Evolutionary conservation across 108 stramenopile genomes (phyloP), one percentile per base, ranked within the genome.

Genomic region (Seminavis robusta): DNA sequence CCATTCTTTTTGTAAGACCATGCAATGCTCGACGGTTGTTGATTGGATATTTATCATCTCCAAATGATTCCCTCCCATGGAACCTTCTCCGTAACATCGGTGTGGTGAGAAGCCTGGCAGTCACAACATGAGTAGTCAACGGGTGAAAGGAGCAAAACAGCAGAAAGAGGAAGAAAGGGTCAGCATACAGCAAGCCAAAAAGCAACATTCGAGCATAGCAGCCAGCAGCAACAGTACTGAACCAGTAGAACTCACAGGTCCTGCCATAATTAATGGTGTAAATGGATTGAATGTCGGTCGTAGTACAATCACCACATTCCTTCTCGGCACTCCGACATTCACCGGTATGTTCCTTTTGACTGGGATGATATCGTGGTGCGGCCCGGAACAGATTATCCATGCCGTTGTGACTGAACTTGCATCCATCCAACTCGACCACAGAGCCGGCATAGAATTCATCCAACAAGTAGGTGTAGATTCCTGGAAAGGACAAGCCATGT

Each of bases 401-500:
- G 9, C 75, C 80, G 34, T 78, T 79, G 60, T 76, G 74, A 17
- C 79, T 80, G 72, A 63, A 79, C 5, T 57, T 47, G 49, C 84
- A 86, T 26, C 64, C 59, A 51, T 79, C 79, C 61, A 86, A 47
- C 55, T 86, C 84, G 0, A 86, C 80, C 52, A 61, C 64, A 5
- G 63, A 38, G n/a, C 62, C 56, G 32, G 66, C 64, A 8, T 37
- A 52, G 4, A 81, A 45, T 33, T 67, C 59, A 29, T 86, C 84
- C 47, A 79, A 86, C 28, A 63, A 81, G 41, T 81, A 86, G 1
- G 80, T 78, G 33, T 81, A 47, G 24, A 86, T 44, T 0, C 84
- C 84, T 38, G 79, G 84, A 45, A 76, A 71, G 8, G 84, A 69
- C 84, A 62, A 77, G 47, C 77, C 80, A 16, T n/a, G 3, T 77